phyloP scores from a whole-genome alignment of 1,284 basidiomycete species.

The Trametes hirsuta region DNA sequence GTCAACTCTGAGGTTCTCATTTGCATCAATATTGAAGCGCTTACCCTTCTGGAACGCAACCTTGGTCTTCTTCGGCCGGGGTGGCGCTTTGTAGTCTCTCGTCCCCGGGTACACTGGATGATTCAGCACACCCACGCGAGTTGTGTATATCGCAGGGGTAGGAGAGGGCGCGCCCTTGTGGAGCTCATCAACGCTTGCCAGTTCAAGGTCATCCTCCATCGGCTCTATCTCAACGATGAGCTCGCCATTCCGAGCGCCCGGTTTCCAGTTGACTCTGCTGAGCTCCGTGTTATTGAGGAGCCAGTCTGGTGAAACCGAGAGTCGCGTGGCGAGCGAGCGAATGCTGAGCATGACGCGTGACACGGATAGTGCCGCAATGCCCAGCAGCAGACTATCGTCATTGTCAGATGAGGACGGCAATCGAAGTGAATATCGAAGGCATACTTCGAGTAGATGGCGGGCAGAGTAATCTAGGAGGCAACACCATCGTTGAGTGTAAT shows the following conservation, averaged over 20 bases:
- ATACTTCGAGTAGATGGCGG: constrained; percentile 32
- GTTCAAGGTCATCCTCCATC: constrained; percentile 19
- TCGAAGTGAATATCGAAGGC: not conserved
- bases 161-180: constrained; percentile 7
- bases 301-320: constrained; percentile 32
- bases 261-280: constrained; percentile 33
- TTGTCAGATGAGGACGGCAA: no score
- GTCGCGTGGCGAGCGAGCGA: constrained; percentile 34
- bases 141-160: constrained; percentile 14
- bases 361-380: constrained; percentile 31
- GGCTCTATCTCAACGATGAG: constrained; percentile 33
- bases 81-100: constrained; percentile 21
- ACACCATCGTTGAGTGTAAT: not conserved
- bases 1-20: not conserved
- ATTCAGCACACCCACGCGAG: constrained; percentile 25
- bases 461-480: constrained; percentile 23
- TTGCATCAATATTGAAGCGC: not conserved
- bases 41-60: constrained; percentile 3
- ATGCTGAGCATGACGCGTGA: constrained; percentile 38
- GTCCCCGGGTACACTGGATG: constrained; percentile 20
- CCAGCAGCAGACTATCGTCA: constrained; percentile 27
- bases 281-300: constrained; percentile 38
- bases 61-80: constrained; percentile 10
- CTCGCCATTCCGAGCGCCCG: constrained; percentile 26
- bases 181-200: constrained; percentile 13